Evolutionary conservation across 495 filamentous ascomycete genomes (phyloP), one percentile per base, ranked within the genome.

Genomic region (Platismatia glauca): DNA sequence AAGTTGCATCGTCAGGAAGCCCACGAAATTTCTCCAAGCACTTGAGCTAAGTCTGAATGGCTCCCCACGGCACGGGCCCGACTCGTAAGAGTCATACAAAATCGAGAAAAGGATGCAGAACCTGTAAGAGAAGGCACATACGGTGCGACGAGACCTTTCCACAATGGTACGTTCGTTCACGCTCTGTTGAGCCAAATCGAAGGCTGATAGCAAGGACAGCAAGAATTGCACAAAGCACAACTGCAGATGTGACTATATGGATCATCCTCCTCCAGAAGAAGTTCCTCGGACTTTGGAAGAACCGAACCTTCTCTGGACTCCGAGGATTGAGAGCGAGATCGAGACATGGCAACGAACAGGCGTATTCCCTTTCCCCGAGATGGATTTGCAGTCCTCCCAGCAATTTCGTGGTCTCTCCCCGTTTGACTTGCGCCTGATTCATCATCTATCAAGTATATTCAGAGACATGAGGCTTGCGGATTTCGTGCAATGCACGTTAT

Each of bases 141-240:
- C 85, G 94, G 63, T 98, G 94, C 76, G 94, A 98, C 74, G 95
- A 98, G 75, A 96, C 82, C 63, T 96, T 93, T 68, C 94, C 95
- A 29, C 94, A 98, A 84, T 98, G 94, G 93, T 97, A 81, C 66
- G 55, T 79, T 75, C 59, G 46, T 39, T 5, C 50, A 16, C 22
- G 27, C 18, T 35, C 11, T 22, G 29, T 34, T 33, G 12, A 29
- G 6, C 34, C 52, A 27, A 46, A 31, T n/a, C 59, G 41, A 52
- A 55, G 37, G 64, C 75, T 80, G 60, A 79, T 68, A 39, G 43
- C 44, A 59, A 35, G 16, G 24, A 37, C 68, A 97, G 93, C 77
- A 90, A 90, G 65, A 97, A 97, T 75, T 98, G 94, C 76, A 96
- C 93, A 59, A 97, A 97, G 73, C 94, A 98, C 74, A 95, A 96